Conservation (phyloP, 352 stramenopile species). For the Phytophthora europaea region DNA sequence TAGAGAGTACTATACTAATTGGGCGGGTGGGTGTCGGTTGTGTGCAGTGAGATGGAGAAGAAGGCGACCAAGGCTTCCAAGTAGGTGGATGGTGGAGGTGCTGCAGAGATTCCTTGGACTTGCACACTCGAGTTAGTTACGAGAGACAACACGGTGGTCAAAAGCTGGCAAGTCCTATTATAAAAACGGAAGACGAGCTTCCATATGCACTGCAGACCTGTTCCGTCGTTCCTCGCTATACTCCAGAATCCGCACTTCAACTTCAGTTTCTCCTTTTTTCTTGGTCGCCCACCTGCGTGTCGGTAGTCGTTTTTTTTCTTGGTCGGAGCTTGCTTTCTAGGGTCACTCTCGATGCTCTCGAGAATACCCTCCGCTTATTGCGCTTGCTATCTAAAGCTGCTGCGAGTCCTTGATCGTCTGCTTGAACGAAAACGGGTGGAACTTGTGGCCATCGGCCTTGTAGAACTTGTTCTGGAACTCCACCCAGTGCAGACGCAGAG, state of each 20-base stretch:
- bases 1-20: neutral
- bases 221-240: conserved; percentile 14
- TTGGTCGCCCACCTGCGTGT: conserved; percentile 14
- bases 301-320: conserved; percentile 11
- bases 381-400: conserved; percentile 41
- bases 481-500: conserved; percentile 99
- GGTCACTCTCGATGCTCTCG: conserved; percentile 14
- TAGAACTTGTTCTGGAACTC: conserved; percentile 99
- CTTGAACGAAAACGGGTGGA: conserved; percentile 97
- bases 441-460: conserved; percentile 97
- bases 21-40: neutral
- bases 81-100: conserved; percentile 12
- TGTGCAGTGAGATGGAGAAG: conserved; percentile 66
- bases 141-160: conserved; percentile 15
- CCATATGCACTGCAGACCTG: conserved; percentile 40
- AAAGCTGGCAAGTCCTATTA: conserved; percentile 39
- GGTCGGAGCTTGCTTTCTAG: conserved; percentile 28
- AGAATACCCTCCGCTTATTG: conserved; percentile 2
- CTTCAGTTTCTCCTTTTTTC: conserved; percentile 35
- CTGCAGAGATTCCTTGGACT: neutral
- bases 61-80: conserved; percentile 62
- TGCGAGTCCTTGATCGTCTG: conserved; percentile 81
- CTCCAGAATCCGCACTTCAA: conserved; percentile 29
- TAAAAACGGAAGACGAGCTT: conserved; percentile 37
- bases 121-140: neutral